A percentile compares a stretch with the other conserved stretches of the same genome.
These are phyloP conservation scores for Aspergillus homomorphus DNA, from an alignment of 495 filamentous ascomycete species.

Conservation along the genomic window DNA sequence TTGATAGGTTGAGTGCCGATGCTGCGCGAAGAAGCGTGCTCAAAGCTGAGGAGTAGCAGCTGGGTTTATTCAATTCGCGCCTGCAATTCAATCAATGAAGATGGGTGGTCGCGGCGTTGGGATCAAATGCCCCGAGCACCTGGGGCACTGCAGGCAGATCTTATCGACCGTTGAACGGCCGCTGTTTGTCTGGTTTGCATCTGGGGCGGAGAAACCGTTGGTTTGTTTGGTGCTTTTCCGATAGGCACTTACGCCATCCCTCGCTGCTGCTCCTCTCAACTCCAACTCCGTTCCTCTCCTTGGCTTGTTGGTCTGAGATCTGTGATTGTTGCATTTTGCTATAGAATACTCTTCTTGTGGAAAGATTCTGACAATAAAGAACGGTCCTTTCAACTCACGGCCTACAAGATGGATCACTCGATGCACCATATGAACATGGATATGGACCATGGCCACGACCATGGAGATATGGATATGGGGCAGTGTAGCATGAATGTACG, in stretches of 20 bases:
- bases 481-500: constrained; percentile 84
- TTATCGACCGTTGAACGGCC: constrained; percentile 30
- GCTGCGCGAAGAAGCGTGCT: too few species aligned
- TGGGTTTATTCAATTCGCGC: background rate
- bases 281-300: constrained; percentile 1
- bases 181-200: constrained; percentile 45
- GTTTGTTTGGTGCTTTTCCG: background rate
- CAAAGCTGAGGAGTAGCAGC: too few species aligned
- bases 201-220: background rate
- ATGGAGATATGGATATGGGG: constrained; percentile 59
- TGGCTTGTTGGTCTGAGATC: background rate
- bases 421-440: constrained; percentile 42
- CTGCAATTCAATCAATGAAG: background rate
- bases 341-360: too few species aligned
- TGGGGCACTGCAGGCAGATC: constrained; percentile 12
- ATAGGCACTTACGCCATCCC: constrained; percentile 1
- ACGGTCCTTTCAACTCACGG: background rate
- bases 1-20: background rate
- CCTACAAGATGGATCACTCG: constrained; percentile 24
- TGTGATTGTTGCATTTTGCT: too few species aligned
- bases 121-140: background rate
- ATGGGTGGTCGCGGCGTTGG: background rate
- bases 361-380: background rate
- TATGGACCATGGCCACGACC: constrained; percentile 44
- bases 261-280: background rate